phyloP scores from a whole-genome alignment of 192 early-diverging fungal genomes.

The Gonapodya prolifera region DNA sequence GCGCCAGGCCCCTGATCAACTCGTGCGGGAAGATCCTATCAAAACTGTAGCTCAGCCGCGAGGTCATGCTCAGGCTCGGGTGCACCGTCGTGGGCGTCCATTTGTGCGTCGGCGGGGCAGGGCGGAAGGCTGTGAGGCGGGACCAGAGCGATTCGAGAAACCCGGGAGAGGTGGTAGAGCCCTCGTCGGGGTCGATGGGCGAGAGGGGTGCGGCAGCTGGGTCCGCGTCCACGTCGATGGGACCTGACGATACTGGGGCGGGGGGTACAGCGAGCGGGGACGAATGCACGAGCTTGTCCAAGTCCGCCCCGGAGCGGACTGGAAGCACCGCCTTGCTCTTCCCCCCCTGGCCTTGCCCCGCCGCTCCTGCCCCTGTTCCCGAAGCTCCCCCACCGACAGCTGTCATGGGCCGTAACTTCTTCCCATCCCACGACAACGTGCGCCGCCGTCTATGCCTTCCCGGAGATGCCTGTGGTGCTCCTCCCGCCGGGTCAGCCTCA shows the following conservation, averaged over 20 bases:
- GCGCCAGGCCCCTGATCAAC: conserved; percentile 44
- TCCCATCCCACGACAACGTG: too few species aligned
- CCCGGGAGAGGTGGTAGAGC: neutral
- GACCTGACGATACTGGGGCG: neutral
- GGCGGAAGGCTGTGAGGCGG: neutral
- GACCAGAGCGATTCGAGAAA: neutral
- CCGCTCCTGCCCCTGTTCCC: too few species aligned
- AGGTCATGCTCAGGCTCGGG: conserved; percentile 23
- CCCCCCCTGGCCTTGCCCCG: too few species aligned
- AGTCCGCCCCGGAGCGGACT: too few species aligned
- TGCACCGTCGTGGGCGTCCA: conserved; percentile 2
- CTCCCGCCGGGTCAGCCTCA: conserved; percentile 51
- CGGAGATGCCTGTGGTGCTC: conserved; percentile 27
- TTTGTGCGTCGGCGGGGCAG: conserved; percentile 1
- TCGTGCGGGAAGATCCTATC: conserved; percentile 76
- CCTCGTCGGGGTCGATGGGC: neutral
- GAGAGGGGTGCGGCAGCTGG: neutral
- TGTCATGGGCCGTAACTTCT: too few species aligned
- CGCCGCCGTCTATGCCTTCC: conserved; percentile 24
- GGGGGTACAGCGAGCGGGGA: too few species aligned
- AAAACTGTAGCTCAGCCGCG: conserved; percentile 55
- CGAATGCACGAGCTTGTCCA: too few species aligned
- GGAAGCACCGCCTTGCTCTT: too few species aligned
- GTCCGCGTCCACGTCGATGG: neutral
- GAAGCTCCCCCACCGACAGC: too few species aligned